Conservation (phyloP, 2,329 filamentous ascomycete species). For the Scleromitrula shiraiana region DNA sequence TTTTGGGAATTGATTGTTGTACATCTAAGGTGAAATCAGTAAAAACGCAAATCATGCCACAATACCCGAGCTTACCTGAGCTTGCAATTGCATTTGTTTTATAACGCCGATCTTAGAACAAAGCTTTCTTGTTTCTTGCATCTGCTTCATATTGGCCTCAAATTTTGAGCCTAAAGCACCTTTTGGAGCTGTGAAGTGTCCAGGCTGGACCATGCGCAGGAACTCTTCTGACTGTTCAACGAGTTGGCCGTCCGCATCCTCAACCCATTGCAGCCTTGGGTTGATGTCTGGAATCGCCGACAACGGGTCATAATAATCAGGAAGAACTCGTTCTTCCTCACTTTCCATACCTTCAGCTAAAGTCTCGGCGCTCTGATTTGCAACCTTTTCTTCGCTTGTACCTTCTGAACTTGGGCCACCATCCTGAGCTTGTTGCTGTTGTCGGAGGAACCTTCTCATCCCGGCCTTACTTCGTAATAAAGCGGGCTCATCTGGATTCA, state of each 20-base stretch:
- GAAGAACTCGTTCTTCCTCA: slow-evolving; percentile 74
- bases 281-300: slow-evolving; percentile 80
- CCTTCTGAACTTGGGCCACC: slow-evolving; percentile 37
- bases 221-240: slow-evolving; percentile 84
- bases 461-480: slow-evolving; percentile 75
- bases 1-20: slow-evolving; percentile 96
- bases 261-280: slow-evolving; percentile 73
- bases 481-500: slow-evolving; percentile 83
- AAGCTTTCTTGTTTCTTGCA: slow-evolving; percentile 94
- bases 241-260: slow-evolving; percentile 81
- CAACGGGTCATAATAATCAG: slow-evolving; percentile 89
- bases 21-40: slow-evolving; percentile 46
- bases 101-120: slow-evolving; percentile 96
- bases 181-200: slow-evolving; percentile 66
- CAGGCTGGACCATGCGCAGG: slow-evolving; percentile 66
- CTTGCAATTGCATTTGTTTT: slow-evolving; percentile 98
- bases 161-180: slow-evolving; percentile 71
- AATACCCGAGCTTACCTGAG: slow-evolving; percentile 60
- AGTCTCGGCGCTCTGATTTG: slow-evolving; percentile 55
- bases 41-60: slow-evolving; percentile 10
- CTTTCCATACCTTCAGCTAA: slow-evolving; percentile 87
- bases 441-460: slow-evolving; percentile 81
- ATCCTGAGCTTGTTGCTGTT: slow-evolving; percentile 61
- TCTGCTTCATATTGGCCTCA: slow-evolving; percentile 84
- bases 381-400: slow-evolving; percentile 40